phyloP scores from a whole-genome alignment of 1,284 basidiomycete genomes.

The Xanthoconium separans region DNA sequence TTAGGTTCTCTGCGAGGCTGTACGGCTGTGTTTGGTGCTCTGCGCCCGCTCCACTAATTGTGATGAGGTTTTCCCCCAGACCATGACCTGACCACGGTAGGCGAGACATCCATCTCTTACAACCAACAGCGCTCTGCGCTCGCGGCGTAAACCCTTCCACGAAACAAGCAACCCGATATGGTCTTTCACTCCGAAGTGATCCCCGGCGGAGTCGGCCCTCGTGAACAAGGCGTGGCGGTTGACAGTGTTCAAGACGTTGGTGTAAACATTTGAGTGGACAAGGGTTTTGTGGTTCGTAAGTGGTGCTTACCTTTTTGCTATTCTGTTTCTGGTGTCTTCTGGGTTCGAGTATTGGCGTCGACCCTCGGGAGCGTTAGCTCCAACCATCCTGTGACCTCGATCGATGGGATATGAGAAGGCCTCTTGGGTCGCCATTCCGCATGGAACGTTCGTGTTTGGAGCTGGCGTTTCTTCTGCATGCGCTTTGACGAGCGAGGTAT shows the following conservation, averaged over 20 bases:
- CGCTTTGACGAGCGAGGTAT: conserved; percentile 13
- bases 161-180: conserved; percentile 65
- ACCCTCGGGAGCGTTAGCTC: not conserved
- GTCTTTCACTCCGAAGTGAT: conserved; percentile 66
- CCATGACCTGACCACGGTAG: conserved; percentile 63
- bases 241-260: conserved; percentile 52
- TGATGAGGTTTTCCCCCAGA: conserved; percentile 32
- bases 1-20: conserved; percentile 7
- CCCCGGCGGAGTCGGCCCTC: conserved; percentile 41
- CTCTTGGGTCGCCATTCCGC: conserved; percentile 2
- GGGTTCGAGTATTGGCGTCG: not conserved
- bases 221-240: conserved; percentile 51
- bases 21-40: not conserved
- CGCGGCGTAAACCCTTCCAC: conserved; percentile 59
- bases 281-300: conserved; percentile 66
- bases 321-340: not conserved
- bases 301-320: conserved; percentile 4
- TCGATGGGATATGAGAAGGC: conserved; percentile 17
- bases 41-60: not conserved
- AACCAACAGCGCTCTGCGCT: conserved; percentile 46
- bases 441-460: conserved; percentile 9
- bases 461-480: conserved; percentile 1
- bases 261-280: conserved; percentile 57
- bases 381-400: conserved; percentile 7
- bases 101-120: conserved; percentile 66